Base-by-base conservation (phyloP, 306 rosid species). In the Vachellia pachyceras region DNA sequence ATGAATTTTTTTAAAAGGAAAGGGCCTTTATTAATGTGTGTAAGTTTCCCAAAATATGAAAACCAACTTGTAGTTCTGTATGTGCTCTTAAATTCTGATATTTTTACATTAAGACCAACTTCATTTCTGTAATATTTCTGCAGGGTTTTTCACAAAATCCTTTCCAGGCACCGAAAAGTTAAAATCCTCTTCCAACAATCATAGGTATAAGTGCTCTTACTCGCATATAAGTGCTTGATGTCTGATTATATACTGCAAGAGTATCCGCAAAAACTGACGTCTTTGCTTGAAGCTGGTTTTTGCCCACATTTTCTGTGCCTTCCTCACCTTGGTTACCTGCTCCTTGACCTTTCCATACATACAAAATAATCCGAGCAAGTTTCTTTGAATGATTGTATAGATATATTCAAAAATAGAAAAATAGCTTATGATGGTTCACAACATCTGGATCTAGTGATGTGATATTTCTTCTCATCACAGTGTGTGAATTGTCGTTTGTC, bases 191-290 rank as follows among this genome's bases (percentile, higher is more conserved):
- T 18, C 57, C 54, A 5, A 70, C 55, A 44, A 79, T 73, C 76
- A 73, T 50, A 79, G 76, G 39, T 74, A 75, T 69, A 67, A 79
- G 71, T 57, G 71, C 49, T 33, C 97, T 89, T 91, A 95, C 99
- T 94, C 92, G 93, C 98, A 94, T 88, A 94, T 92, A 75, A 94
- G 97, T 69, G 90, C 90, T 80, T 94, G 98, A 85, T 94, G 91
- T 58, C 90, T 92, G 69, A 94, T 83, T 73, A 94, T 92, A 79
- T 92, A 94, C 89, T 94, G 92, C 58, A 94, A 83, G 77, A 94
- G 94, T 85, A 94, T 90, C 29, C 95, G 91, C 77, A 94, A 86
- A 89, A 94, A 91, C 82, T 80, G 83, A 66, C 98, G 97, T 57
- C 98, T 90, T 88, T 92, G 95, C 92, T 90, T 94, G 90, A 94